Base-by-base conservation (phyloP, 495 filamentous ascomycete species). In the Arthonia radiata region DNA sequence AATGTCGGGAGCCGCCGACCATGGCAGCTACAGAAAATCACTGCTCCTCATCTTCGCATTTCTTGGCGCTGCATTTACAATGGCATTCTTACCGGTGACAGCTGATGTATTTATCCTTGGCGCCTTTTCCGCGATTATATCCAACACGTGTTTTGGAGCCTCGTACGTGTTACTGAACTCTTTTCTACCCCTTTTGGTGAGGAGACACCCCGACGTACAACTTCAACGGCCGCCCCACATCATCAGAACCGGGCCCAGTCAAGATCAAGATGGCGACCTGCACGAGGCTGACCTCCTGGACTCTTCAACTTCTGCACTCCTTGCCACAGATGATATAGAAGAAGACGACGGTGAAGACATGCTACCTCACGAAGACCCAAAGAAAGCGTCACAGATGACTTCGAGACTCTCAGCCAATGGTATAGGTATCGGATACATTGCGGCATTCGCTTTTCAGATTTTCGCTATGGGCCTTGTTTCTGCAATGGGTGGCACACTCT, bases 1-100 rank as follows among this genome's bases (percentile, higher is more conserved):
- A 30, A 91, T 97, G 62, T 83, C 74, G 33, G 86, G 77, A 17
- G 86, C 86, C 23, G 86, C 86, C 24, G 86, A 97, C 42, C 86
- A 94, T 48, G 86, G 86, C 32, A 74, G 71, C 27, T 90, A 82
- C 49, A 67, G 86, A 32, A 97, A 97, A 49, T 67, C 61, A 19
- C 61, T 97, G 9, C 52, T 97, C 14, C 57, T 97, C 13, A 49
- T 48, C 2, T 94, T 93, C 44, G 86, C 75, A 17, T 71, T 79
- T 43, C 55, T 66, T 15, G 86, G 86, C 17, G 67, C 80, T 31
- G 46, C 71, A 18, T 60, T 67, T 24, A 90, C 77, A 4, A 97
- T 94, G 82, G 50, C 75, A 2, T 93, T 92, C 42, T 62, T 97
- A 25, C 64, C 68, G 18, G 61, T 93, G 18, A 56, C 63, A 10